Base-by-base conservation (phyloP, 306 rosid genomes). In the Vachellia pachyceras region DNA sequence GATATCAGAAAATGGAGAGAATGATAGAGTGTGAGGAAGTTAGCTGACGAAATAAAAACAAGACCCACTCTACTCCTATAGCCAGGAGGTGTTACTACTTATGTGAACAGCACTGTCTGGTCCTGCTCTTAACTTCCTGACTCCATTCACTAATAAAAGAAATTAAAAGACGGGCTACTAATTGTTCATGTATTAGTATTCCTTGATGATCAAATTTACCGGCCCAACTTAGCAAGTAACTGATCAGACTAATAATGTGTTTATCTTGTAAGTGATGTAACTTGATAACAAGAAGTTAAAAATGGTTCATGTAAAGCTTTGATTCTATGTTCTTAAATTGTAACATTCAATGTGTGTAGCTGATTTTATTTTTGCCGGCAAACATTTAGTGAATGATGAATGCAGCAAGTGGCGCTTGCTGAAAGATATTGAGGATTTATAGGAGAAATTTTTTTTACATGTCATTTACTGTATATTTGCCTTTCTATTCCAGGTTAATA, bases 401-500 rank as follows among this genome's bases (percentile, higher is more conserved):
- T 49, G n/a, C 36, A 82, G 20, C 33, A 40, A 68, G 66, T 29
- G 23, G 77, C 39, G 52, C 80, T 33, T 69, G 7, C 35, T 45
- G 23, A 41, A 5, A 54, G 41, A 46, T 65, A 58, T 52, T 78
- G 60, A 54, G 60, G 60, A 50, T 6, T 49, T 23, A 29, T 54
- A 20, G 37, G 76, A n/a, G 22, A 72, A 76, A 67, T 73, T 29
- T 57, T 37, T 42, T 77, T 75, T 68, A 77, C 61, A 45, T 23
- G 79, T 20, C 72, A 70, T 82, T 81, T 50, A 72, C 75, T 64
- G 17, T 37, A 45, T 37, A 45, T 79, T 67, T 72, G 54, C 78
- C 55, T 64, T 84, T 60, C 12, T 36, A 72, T 78, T 81, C 84
- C 94, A 96, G 99, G 97, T 96, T 81, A 91, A 90, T 83, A 86